These are phyloP conservation scores for Stachybotrys chlorohalonatus DNA, from an alignment of 2,329 filamentous ascomycete species.

Conservation along the genomic window DNA sequence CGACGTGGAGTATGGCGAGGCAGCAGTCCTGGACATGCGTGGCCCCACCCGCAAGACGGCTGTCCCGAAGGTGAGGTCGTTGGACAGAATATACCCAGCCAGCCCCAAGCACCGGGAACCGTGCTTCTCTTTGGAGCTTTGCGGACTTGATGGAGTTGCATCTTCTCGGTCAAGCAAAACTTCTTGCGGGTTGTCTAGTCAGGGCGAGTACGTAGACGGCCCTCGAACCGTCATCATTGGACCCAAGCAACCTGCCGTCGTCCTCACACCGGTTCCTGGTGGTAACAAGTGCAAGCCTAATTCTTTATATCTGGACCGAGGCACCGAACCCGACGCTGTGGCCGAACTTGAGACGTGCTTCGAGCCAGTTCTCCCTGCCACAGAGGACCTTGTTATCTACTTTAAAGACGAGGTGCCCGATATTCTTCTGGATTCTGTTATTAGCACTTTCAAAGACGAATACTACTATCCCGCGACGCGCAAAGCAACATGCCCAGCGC, in stretches of 20 bases:
- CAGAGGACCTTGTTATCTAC: conserved; percentile 48
- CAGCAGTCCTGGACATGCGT: conserved; percentile 27
- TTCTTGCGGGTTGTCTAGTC: not conserved
- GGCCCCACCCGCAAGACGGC: conserved; percentile 13
- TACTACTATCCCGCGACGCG: not conserved
- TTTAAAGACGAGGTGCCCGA: conserved; percentile 36
- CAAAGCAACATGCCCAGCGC: conserved; percentile 13
- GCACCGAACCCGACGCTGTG: conserved; percentile 24
- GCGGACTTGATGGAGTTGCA: not conserved
- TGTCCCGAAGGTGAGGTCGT: conserved; percentile 24
- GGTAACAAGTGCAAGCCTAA: conserved; percentile 16
- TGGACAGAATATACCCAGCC: conserved; percentile 23
- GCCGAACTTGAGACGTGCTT: conserved; percentile 14
- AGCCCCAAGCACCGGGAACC: conserved; percentile 22
- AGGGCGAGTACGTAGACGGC: conserved; percentile 15
- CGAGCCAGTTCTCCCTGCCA: conserved; percentile 38
- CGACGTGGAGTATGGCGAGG: conserved; percentile 29
- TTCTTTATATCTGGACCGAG: conserved; percentile 27
- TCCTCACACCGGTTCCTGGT: conserved; percentile 17
- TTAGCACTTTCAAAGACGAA: conserved; percentile 31
- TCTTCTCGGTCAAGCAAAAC: not conserved
- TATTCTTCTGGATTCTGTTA: conserved; percentile 33
- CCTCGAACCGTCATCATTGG: conserved; percentile 21
- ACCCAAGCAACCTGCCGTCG: conserved; percentile 16
- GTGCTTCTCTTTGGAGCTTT: conserved; percentile 12